These are phyloP conservation scores for Chenopodium quinoa DNA, from an alignment of 148 eudicot species.

Conservation along the genomic window DNA sequence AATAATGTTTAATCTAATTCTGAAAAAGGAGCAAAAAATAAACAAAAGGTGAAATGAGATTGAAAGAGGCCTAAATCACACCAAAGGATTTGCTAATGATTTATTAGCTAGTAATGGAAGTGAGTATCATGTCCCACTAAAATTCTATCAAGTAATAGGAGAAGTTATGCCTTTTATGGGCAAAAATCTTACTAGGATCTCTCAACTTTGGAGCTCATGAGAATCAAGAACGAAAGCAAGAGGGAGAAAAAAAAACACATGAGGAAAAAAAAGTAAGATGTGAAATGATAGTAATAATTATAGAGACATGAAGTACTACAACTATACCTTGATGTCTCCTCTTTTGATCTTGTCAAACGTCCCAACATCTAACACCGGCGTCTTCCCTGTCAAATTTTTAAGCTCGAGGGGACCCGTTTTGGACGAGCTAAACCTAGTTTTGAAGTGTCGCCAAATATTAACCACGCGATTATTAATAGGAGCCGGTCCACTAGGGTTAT, in stretches of 20 bases:
- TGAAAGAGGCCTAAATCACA: conserved; percentile 24
- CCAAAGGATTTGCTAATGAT: conserved; percentile 25
- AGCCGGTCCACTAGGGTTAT: conserved; percentile 56
- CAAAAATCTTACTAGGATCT: conserved; percentile 33
- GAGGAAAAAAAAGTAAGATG: not conserved
- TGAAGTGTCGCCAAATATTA: conserved; percentile 61
- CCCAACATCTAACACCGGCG: conserved; percentile 82
- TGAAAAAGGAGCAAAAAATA: conserved; percentile 1
- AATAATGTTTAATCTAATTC: conserved; percentile 12
- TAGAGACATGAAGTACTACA: conserved; percentile 24
- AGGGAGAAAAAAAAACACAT: not conserved
- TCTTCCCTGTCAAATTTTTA: conserved; percentile 66
- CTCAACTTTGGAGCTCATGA: conserved; percentile 19
- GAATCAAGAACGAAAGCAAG: not conserved
- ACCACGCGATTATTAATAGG: conserved; percentile 47
- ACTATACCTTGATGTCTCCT: conserved; percentile 71
- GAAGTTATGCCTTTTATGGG: conserved; percentile 26
- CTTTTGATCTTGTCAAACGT: conserved; percentile 77
- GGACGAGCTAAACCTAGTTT: conserved; percentile 52
- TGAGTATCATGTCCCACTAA: conserved; percentile 32
- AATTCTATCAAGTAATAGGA: conserved; percentile 18
- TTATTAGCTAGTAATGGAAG: conserved; percentile 29
- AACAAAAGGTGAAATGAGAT: not conserved
- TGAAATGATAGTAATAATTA: conserved; percentile 11
- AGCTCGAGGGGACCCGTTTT: conserved; percentile 63